Base-by-base conservation (phyloP, 2,329 filamentous ascomycete species). In the Bisporella sp. region DNA sequence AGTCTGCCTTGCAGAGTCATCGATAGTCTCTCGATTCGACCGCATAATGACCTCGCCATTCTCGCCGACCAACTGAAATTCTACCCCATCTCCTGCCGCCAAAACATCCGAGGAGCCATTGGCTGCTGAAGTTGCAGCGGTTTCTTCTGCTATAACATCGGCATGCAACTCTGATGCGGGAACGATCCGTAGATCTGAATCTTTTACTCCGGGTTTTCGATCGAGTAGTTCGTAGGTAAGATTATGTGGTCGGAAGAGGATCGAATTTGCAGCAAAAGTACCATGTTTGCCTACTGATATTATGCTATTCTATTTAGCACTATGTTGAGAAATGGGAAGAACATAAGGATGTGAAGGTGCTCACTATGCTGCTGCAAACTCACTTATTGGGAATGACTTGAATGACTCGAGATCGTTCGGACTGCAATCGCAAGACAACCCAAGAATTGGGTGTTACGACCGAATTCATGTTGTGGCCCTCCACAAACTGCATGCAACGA, bases 231-330 rank as follows among this genome's bases (percentile, higher is more conserved):
- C 92, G 70, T 89, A 99, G 1, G 91, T 97, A 53, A 95, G 74
- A 71, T 96, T 82, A 66, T 89, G 96, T 0, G 93, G 93, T 6
- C 93, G 84, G n/a, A 89, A 86, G 55, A 99, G 80, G 43, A 99
- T 81, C 32, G 93, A 79, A 65, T 97, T 96, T 47, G 88, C 83
- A 12, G 89, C 85, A 65, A 99, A 96, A 2, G 82, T 82, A 57
- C 93, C 93, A 66, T 93, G 95, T 79, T 96, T 97, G 50, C 90
- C 90, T 33, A 97, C 75, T 1, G 88, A 89, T 57, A 97, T 86
- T 42, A 82, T 88, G 40, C 91, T 96, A 60, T 39, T 54, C 28
- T 56, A 50, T 54, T 60, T 32, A 9, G 30, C n/a, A 31, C 12
- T 5, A 31, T 42, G 40, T 21, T 45, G 42, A 11, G 12, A 8